phyloP scores from a whole-genome alignment of 2,329 filamentous ascomycete species.

The Aspergillus fijiensis region DNA sequence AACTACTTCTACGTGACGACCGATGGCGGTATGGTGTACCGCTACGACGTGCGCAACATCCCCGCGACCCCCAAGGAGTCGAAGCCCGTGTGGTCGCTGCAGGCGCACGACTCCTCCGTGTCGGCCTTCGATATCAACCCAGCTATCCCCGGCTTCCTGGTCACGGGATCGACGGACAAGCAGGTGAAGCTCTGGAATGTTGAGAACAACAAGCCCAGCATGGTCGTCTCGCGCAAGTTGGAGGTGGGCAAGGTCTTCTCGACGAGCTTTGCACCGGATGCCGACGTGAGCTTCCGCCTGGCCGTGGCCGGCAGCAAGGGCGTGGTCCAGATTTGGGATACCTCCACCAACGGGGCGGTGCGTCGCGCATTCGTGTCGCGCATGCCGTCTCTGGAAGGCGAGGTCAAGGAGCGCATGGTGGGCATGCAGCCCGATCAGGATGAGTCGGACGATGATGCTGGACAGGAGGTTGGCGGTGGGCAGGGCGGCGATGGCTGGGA shows the following conservation, averaged over 20 bases:
- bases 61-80: constrained; percentile 70
- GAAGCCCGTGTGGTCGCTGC: constrained; percentile 89
- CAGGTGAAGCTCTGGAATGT: constrained; percentile 98
- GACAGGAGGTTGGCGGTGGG: constrained; percentile 51
- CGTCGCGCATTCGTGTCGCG: constrained; percentile 77
- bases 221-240: constrained; percentile 88
- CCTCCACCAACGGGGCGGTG: constrained; percentile 85
- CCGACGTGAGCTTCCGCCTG: constrained; percentile 86
- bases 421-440: constrained; percentile 66
- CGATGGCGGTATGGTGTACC: constrained; percentile 87
- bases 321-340: constrained; percentile 91
- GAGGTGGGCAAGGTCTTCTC: constrained; percentile 95
- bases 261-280: constrained; percentile 83
- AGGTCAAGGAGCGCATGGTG: constrained; percentile 72
- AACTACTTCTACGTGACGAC: constrained; percentile 97
- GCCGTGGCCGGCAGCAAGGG: constrained; percentile 95
- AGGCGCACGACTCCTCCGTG: constrained; percentile 90
- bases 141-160: constrained; percentile 86
- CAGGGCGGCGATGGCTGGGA: constrained; percentile 55
- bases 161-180: constrained; percentile 89
- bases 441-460: constrained; percentile 65
- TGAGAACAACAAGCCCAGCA: constrained; percentile 72
- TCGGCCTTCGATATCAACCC: constrained; percentile 92
- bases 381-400: constrained; percentile 60
- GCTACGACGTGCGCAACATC: constrained; percentile 79